Evolutionary conservation across 2,329 filamentous ascomycete genomes (phyloP).

Genomic region (Alternaria brassicicola): DNA sequence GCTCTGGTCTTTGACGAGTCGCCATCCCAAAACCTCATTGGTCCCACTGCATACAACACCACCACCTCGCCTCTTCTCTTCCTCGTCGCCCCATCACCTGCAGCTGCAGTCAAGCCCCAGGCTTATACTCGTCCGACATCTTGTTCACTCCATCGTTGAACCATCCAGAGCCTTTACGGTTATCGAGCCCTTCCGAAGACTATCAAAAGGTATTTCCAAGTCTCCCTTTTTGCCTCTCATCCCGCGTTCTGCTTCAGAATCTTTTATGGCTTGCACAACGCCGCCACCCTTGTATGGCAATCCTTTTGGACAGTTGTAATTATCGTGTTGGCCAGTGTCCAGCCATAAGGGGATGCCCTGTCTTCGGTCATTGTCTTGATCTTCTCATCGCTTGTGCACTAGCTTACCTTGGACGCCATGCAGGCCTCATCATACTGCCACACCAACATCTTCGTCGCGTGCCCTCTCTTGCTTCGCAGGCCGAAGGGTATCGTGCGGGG

Average conservation of each 20-base stretch:
- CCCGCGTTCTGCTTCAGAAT: slow-evolving; percentile 3
- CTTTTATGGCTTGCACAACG: background rate
- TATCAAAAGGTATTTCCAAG: slow-evolving; percentile 37
- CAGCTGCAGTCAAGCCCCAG: slow-evolving; percentile 13
- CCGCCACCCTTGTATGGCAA: background rate
- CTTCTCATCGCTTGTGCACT: slow-evolving; percentile 29
- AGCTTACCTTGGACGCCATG: slow-evolving; percentile 43
- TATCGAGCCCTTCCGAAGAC: background rate
- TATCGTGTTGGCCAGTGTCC: slow-evolving; percentile 18
- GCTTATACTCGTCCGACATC: slow-evolving; percentile 14
- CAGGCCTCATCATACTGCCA: slow-evolving; percentile 35
- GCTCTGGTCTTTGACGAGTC: slow-evolving; percentile 39
- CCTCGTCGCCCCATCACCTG: slow-evolving; percentile 24
- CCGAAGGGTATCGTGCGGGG: slow-evolving; percentile 21
- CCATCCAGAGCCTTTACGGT: background rate
- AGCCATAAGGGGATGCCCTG: slow-evolving; percentile 4
- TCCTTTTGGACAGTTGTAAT: slow-evolving; percentile 22
- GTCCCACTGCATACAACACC: slow-evolving; percentile 31
- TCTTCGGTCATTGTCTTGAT: slow-evolving; percentile 22
- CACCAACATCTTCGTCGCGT: slow-evolving; percentile 28
- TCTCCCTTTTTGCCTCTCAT: slow-evolving; percentile 15
- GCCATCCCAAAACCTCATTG: slow-evolving; percentile 39
- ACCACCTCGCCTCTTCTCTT: slow-evolving; percentile 23
- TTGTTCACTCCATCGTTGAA: background rate
- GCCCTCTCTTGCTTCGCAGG: slow-evolving; percentile 24